These are phyloP conservation scores for Pseudophaeomoniella oleicola DNA, from an alignment of 2,329 filamentous ascomycete species.

Conservation along the genomic window DNA sequence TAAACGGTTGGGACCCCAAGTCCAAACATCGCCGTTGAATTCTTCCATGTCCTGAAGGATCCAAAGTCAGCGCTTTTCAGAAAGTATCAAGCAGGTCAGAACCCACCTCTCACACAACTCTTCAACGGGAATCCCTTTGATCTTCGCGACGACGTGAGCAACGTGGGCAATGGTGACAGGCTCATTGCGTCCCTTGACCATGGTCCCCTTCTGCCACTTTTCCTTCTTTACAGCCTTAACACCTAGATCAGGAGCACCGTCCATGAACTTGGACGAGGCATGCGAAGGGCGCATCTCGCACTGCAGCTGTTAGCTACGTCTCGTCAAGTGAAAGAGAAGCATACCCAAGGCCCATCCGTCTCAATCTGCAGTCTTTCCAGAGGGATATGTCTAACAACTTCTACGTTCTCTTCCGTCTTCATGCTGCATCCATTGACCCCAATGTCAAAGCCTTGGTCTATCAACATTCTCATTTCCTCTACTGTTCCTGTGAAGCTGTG, in stretches of 20 bases:
- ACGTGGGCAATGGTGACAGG: slow-evolving; percentile 75
- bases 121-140: slow-evolving; percentile 67
- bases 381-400: slow-evolving; percentile 65
- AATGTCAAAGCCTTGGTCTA: slow-evolving; percentile 70
- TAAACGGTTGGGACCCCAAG: no score
- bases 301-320: slow-evolving; percentile 20
- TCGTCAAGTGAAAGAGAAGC: slow-evolving; percentile 4
- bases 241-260: slow-evolving; percentile 48
- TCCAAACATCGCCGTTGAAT: slow-evolving; percentile 67
- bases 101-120: slow-evolving; percentile 68
- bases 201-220: slow-evolving; percentile 71
- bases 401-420: slow-evolving; percentile 84
- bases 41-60: slow-evolving; percentile 51
- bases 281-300: slow-evolving; percentile 88
- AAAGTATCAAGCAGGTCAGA: slow-evolving; percentile 2
- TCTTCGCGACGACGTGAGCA: slow-evolving; percentile 72
- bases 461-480: slow-evolving; percentile 69
- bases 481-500: slow-evolving; percentile 87
- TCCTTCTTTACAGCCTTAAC: slow-evolving; percentile 91
- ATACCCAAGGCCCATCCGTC: slow-evolving; percentile 80
- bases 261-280: slow-evolving; percentile 62
- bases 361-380: slow-evolving; percentile 79
- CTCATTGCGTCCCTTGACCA: slow-evolving; percentile 94
- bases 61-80: slow-evolving; percentile 4
- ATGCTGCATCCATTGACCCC: slow-evolving; percentile 95